These are phyloP conservation scores for Sugiyamaella xylanicola DNA, from an alignment of 1,139 yeast species.

Conservation along the genomic window DNA sequence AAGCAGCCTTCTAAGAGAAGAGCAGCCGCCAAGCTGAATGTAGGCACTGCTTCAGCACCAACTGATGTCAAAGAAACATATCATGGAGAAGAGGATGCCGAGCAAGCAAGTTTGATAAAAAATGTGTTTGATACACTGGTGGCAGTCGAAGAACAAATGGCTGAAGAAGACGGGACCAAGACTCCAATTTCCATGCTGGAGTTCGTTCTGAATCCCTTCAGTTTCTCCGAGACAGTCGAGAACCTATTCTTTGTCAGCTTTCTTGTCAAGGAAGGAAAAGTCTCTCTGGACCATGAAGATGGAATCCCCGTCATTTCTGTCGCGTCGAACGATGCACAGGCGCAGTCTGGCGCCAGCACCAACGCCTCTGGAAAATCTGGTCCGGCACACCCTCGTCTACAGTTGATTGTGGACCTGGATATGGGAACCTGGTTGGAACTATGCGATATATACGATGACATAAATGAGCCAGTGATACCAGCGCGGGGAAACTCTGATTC, in stretches of 20 bases:
- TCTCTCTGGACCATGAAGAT: conserved; percentile 53
- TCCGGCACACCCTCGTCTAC: conserved; percentile 37
- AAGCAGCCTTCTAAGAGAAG: conserved; percentile 43
- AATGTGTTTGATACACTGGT: conserved; percentile 33
- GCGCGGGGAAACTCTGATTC: conserved; percentile 21
- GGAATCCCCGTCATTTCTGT: conserved; percentile 52
- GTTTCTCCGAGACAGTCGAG: conserved; percentile 80
- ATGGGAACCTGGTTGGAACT: conserved; percentile 63
- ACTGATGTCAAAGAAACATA: conserved; percentile 17
- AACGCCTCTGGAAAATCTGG: conserved; percentile 29
- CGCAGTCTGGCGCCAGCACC: conserved; percentile 38
- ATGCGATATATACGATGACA: conserved; percentile 29
- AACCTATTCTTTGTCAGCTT: conserved; percentile 82
- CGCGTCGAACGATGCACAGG: conserved; percentile 30
- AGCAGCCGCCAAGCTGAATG: conserved; percentile 16
- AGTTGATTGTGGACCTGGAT: conserved; percentile 72
- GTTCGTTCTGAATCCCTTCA: conserved; percentile 71
- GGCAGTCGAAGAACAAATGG: conserved; percentile 6
- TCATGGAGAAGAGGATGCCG: conserved; percentile 20
- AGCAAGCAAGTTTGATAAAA: conserved; percentile 42
- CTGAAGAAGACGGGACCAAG: conserved; percentile 35
- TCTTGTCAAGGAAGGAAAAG: conserved; percentile 69
- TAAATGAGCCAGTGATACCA: conserved; percentile 29
- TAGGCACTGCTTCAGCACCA: conserved; percentile 21
- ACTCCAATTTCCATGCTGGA: conserved; percentile 59